Percentiles rank a stretch among this genome's conserved stretches.
Evolutionary conservation across 257 asterid genomes (phyloP).

Genomic region (Eucommia ulmoides): DNA sequence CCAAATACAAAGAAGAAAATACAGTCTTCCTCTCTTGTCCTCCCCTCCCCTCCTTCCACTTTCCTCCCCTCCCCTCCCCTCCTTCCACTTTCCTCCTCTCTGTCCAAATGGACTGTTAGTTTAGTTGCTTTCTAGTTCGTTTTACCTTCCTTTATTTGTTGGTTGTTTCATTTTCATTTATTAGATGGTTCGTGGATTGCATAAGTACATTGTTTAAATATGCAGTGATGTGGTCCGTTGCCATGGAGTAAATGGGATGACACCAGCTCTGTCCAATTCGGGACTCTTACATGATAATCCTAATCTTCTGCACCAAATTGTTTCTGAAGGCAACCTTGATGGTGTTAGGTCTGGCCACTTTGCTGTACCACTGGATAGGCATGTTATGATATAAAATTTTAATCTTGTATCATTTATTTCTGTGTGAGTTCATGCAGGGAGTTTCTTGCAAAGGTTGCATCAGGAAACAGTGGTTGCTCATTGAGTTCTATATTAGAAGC

Average conservation of each 20-base stretch:
- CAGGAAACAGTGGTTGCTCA: conserved; percentile 27
- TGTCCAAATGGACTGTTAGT: too few relatives aligned
- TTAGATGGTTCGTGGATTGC: background rate
- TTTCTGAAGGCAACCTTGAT: conserved; percentile 71
- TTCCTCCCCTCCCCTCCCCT: too few relatives aligned
- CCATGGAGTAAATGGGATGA: conserved; percentile 50
- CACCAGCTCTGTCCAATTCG: conserved; percentile 27
- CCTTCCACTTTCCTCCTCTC: too few relatives aligned
- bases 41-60: too few relatives aligned
- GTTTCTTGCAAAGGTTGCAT: conserved; percentile 47
- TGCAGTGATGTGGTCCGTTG: conserved; percentile 50
- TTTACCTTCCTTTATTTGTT: background rate
- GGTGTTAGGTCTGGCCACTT: conserved; percentile 65
- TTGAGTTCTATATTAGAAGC: conserved; percentile 59
- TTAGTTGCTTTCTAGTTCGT: background rate
- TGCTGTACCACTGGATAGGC: conserved; percentile 3
- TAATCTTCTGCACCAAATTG: conserved; percentile 54
- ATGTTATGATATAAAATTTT: too few relatives aligned
- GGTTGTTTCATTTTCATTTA: background rate
- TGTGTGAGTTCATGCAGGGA: conserved; percentile 34
- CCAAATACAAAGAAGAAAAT: too few relatives aligned
- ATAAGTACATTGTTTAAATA: too few relatives aligned
- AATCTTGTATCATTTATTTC: conserved; percentile 10
- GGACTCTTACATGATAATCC: conserved; percentile 45
- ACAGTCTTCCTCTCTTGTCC: too few relatives aligned